Conservation (phyloP, 441 rosid genomes). For the Populus hybrid region DNA sequence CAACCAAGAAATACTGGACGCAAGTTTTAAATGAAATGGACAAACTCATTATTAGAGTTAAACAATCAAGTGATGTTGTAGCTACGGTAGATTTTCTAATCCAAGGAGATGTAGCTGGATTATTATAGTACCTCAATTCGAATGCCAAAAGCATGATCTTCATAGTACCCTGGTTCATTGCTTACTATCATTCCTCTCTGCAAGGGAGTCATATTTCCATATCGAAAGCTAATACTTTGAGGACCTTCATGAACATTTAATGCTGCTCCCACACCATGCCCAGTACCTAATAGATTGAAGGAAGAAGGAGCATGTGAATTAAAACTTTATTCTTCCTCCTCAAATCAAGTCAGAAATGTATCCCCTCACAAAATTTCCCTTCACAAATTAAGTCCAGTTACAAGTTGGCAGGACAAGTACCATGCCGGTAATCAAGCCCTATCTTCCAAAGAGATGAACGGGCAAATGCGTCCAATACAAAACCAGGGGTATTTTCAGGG, state of each 20-base stretch:
- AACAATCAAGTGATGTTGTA: not conserved
- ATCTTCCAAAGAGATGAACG: conserved; percentile 92
- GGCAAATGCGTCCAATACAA: conserved; percentile 89
- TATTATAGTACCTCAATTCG: conserved; percentile 71
- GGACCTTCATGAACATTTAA: conserved; percentile 99
- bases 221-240: conserved; percentile 91
- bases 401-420: conserved; percentile 38
- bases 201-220: conserved; percentile 77
- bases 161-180: conserved; percentile 98
- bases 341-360: not conserved
- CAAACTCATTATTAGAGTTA: not conserved
- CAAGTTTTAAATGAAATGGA: not conserved
- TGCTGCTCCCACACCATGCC: conserved; percentile 98
- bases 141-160: conserved; percentile 97
- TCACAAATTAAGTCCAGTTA: not conserved
- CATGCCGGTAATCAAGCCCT: conserved; percentile 98
- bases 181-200: conserved; percentile 95
- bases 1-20: not conserved
- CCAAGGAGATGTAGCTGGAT: not conserved
- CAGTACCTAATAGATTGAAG: conserved; percentile 63
- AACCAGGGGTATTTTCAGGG: conserved; percentile 93
- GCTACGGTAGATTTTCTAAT: not conserved
- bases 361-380: conserved; percentile 1
- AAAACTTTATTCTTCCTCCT: not conserved
- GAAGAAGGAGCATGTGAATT: conserved; percentile 13